Evolutionary conservation across 2,329 filamentous ascomycete species (phyloP).

Genomic region (Aspergillus floridensis): DNA sequence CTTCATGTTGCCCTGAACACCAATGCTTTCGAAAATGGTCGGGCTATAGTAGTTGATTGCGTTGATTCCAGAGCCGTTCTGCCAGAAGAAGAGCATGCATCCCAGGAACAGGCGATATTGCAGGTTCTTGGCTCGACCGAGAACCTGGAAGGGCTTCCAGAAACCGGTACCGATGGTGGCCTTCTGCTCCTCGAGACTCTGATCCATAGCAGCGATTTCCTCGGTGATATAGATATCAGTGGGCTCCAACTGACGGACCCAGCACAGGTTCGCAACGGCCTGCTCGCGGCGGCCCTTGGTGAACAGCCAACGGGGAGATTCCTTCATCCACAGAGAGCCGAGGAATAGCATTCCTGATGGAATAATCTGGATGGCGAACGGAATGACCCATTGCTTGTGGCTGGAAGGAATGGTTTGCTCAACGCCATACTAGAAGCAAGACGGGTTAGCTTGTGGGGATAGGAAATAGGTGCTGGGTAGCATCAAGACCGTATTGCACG

Average conservation of each 20-base stretch:
- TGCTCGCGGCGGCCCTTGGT: slow-evolving; percentile 66
- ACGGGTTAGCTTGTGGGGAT: slow-evolving; percentile 10
- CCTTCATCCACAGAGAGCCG: slow-evolving; percentile 60
- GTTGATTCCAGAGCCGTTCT: slow-evolving; percentile 75
- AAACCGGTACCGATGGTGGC: slow-evolving; percentile 66
- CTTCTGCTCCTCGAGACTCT: slow-evolving; percentile 63
- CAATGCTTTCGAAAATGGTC: slow-evolving; percentile 59
- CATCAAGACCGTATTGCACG: neutral
- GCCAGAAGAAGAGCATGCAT: slow-evolving; percentile 72
- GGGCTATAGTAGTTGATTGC: slow-evolving; percentile 77
- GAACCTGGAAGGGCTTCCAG: slow-evolving; percentile 66
- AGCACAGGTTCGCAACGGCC: slow-evolving; percentile 54
- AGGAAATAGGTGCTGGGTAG: neutral
- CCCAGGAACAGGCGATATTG: slow-evolving; percentile 72
- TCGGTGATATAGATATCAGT: slow-evolving; percentile 64
- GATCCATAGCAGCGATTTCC: slow-evolving; percentile 68
- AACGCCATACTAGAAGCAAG: slow-evolving; percentile 50
- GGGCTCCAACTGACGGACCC: slow-evolving; percentile 41
- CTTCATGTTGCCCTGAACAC: slow-evolving; percentile 4
- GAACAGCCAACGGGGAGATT: slow-evolving; percentile 67
- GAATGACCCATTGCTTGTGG: slow-evolving; percentile 35
- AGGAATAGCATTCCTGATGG: slow-evolving; percentile 42
- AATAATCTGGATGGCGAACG: slow-evolving; percentile 34
- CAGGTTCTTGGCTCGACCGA: slow-evolving; percentile 55
- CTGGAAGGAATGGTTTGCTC: slow-evolving; percentile 25